These are phyloP conservation scores for Penicillium hesseltinei DNA, from an alignment of 2,329 filamentous ascomycete species.

Conservation along the genomic window DNA sequence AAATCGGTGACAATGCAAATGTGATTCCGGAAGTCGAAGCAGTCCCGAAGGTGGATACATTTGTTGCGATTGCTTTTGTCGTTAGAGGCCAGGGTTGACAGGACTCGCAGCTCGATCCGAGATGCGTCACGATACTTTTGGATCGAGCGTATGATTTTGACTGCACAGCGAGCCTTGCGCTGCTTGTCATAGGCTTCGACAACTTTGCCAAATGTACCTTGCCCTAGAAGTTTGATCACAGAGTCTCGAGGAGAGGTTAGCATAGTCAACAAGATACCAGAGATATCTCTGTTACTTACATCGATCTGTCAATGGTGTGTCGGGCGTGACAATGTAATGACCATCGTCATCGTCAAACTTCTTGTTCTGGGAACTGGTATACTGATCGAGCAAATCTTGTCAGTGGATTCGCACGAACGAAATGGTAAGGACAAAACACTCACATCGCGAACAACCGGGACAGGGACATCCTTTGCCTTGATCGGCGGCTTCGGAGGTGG, in stretches of 20 bases:
- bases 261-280: background rate
- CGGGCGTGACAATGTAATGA: conserved; percentile 90
- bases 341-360: conserved; percentile 96
- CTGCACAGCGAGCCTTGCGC: conserved; percentile 77
- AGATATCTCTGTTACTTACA: conserved; percentile 61
- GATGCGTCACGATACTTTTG: conserved; percentile 98
- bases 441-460: conserved; percentile 60
- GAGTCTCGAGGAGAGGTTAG: conserved; percentile 59
- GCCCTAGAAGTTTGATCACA: conserved; percentile 84
- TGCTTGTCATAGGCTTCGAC: conserved; percentile 84
- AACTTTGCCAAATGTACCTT: conserved; percentile 98
- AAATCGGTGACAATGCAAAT: conserved; percentile 81
- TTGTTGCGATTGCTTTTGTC: conserved; percentile 90
- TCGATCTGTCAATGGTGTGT: conserved; percentile 80
- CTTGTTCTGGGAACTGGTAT: conserved; percentile 52
- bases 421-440: conserved; percentile 27
- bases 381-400: conserved; percentile 34
- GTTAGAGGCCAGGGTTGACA: conserved; percentile 88
- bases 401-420: conserved; percentile 11
- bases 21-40: conserved; percentile 95
- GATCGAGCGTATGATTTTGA: conserved; percentile 97
- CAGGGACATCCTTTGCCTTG: conserved; percentile 78
- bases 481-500: conserved; percentile 85
- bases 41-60: conserved; percentile 94
- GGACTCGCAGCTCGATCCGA: conserved; percentile 86